These are phyloP conservation scores for Fomitopsis palustris DNA, from an alignment of 1,284 basidiomycete genomes.

Conservation along the genomic window DNA sequence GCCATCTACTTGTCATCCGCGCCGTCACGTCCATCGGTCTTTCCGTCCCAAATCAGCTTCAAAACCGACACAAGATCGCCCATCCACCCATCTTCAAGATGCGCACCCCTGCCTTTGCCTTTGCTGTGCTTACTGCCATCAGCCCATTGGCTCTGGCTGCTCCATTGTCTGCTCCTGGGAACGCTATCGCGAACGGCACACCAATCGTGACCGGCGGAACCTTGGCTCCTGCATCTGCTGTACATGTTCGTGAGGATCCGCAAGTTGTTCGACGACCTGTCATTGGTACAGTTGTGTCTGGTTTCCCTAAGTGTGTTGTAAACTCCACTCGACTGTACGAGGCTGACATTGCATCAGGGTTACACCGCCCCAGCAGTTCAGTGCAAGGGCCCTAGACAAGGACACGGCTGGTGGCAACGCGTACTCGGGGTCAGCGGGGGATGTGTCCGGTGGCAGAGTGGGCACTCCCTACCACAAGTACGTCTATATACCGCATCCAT, in stretches of 20 bases:
- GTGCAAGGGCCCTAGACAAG: constrained; percentile 14
- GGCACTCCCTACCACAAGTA: constrained; percentile 3
- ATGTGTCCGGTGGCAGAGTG: constrained; percentile 11
- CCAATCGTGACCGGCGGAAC: neutral
- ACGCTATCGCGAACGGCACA: neutral
- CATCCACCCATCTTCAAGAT: constrained; percentile 14
- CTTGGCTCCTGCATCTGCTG: neutral
- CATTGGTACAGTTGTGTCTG: neutral
- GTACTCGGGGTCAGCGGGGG: constrained; percentile 15
- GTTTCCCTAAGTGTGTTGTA: neutral
- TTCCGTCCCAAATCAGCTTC: constrained; percentile 1
- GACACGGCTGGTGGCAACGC: constrained; percentile 22
- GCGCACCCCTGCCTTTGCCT: constrained; percentile 25
- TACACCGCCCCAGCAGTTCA: constrained; percentile 13
- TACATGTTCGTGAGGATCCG: neutral
- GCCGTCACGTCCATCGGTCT: neutral
- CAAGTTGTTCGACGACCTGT: neutral
- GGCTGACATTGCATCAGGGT: neutral
- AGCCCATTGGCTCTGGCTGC: constrained; percentile 20
- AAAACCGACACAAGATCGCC: constrained; percentile 6
- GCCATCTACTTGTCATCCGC: neutral
- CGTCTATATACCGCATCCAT: neutral
- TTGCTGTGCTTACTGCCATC: constrained; percentile 23
- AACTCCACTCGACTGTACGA: neutral
- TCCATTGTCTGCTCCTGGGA: constrained; percentile 10